Evolutionary conservation across 164 flowering plant species (phyloP).

Genomic region (Stephania yunnanensis): DNA sequence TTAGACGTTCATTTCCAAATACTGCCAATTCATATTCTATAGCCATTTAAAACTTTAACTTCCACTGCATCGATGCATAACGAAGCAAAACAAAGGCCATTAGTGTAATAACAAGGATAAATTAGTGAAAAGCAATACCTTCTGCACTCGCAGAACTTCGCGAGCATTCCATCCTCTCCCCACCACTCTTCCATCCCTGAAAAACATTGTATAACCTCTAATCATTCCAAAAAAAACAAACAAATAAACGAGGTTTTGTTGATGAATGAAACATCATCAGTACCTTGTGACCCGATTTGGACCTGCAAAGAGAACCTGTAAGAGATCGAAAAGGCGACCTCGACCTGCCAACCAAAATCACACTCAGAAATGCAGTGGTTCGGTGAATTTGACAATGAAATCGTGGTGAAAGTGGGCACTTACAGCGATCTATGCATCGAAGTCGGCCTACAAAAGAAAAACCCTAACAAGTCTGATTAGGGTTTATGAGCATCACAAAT

Average conservation of each 20-base stretch:
- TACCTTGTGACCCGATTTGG: constrained; percentile 11
- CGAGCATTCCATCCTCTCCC: constrained; percentile 9
- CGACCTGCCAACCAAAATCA: constrained; percentile 18
- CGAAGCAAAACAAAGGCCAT: background rate
- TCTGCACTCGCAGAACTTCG: constrained; percentile 8
- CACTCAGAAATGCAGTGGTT: background rate
- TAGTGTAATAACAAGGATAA: background rate
- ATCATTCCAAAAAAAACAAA: background rate
- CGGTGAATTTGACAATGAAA: too few relatives aligned
- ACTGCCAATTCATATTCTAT: too few relatives aligned
- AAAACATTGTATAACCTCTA: background rate
- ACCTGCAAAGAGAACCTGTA: constrained; percentile 11
- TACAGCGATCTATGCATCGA: too few relatives aligned
- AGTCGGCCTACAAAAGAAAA: too few relatives aligned
- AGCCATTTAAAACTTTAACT: background rate
- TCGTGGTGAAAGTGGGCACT: too few relatives aligned
- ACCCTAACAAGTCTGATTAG: too few relatives aligned
- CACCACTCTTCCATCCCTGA: constrained; percentile 18
- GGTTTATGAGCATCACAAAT: too few relatives aligned
- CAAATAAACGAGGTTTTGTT: background rate
- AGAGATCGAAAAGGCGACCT: constrained; percentile 20
- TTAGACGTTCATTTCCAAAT: too few relatives aligned
- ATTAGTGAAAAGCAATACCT: constrained; percentile 6
- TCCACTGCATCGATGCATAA: background rate
- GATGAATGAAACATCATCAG: background rate